Percentiles rank a stretch among this genome's conserved stretches.
phyloP scores from a whole-genome alignment of 2,329 filamentous ascomycete species.

The Trichoderma breve region DNA sequence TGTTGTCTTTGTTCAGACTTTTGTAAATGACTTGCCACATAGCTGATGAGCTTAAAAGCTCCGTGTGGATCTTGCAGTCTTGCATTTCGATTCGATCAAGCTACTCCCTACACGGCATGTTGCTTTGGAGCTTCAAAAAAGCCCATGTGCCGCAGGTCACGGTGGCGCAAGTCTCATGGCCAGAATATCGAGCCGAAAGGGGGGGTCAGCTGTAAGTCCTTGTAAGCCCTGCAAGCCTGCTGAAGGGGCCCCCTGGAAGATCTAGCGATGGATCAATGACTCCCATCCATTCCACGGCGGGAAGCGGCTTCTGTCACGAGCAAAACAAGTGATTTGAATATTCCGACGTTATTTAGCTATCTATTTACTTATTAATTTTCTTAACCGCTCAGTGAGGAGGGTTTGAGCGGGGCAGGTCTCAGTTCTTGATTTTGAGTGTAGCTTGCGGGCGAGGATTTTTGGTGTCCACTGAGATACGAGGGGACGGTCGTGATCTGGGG shows the following conservation, averaged over 20 bases:
- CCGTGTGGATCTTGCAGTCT: background rate
- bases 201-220: background rate
- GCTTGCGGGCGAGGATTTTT: background rate
- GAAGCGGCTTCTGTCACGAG: background rate
- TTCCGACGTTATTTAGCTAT: background rate
- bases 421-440: background rate
- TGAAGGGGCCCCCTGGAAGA: background rate
- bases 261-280: background rate
- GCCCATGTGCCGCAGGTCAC: constrained; percentile 24
- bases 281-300: background rate
- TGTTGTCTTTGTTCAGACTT: background rate
- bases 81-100: background rate
- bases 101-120: background rate
- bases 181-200: background rate
- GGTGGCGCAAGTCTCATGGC: constrained; percentile 22
- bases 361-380: background rate
- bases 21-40: background rate
- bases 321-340: background rate
- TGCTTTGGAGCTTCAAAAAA: background rate
- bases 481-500: constrained; percentile 8
- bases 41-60: background rate
- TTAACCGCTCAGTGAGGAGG: background rate
- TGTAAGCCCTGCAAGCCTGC: background rate
- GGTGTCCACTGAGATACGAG: background rate
- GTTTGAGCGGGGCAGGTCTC: background rate